Evolutionary conservation across 73 alveolate genomes (phyloP), one percentile per base, ranked within the genome.

Genomic region (Blepharisma japonicum): DNA sequence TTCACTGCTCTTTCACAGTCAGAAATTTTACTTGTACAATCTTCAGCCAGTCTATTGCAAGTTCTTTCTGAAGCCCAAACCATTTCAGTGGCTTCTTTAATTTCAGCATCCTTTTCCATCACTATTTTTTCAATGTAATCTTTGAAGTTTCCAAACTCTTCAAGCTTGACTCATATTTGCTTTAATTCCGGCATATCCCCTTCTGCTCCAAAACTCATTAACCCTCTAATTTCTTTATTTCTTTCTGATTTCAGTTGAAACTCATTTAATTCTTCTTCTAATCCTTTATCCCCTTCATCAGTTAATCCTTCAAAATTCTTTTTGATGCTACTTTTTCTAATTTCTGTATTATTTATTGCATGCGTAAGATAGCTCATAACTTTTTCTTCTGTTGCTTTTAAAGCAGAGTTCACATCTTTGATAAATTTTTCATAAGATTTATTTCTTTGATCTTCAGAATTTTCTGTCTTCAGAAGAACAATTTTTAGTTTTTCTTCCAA

Each of bases 331-430:
- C 11, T 14, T 25, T 61, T n/a, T 25, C 5, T 0, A 25, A 14
- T 39, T 4, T 61, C 74, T 18, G 23, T 61, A 2, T 5, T 39
- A 20, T 61, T 39, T 14, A 39, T 61, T 9, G 46, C 74, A 14
- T 61, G 39, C 3, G 39, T 25, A 14, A 61, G 18, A 14, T 14
- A 25, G 18, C 49, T 39, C 47, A 25, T 61, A 25, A 61, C 23
- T 61, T 25, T 61, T 14, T 61, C 23, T 61, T 61, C 74, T 2
- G 74, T 61, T 8, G 18, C 23, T 61, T 61, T 61, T 18, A 61
- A 25, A 14, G 74, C 74, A 1, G 47, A 18, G 47, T 25, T 39
- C 38, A 61, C 23, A 14, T 61, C 74, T 61, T 5, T 25, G 0
- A 61, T 48, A 61, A 61, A 61, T 14, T 61, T 25, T 5, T 61